phyloP scores from a whole-genome alignment of 192 early-diverging fungal genomes.

The Backusella tuberculispora region DNA sequence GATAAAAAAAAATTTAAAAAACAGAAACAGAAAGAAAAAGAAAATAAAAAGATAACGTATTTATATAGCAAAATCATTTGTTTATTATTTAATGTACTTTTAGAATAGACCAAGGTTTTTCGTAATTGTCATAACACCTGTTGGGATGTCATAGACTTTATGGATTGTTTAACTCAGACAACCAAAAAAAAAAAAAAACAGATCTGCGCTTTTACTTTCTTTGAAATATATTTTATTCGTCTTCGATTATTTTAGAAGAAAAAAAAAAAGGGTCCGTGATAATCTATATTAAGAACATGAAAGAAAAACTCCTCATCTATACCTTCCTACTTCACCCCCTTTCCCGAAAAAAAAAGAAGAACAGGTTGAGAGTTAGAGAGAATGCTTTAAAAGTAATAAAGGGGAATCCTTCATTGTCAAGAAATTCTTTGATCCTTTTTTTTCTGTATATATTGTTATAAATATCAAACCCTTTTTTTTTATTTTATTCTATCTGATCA shows the following conservation, averaged over 20 bases:
- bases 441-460: background rate
- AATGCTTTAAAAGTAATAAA: background rate
- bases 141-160: background rate
- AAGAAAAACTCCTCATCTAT: background rate
- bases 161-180: background rate
- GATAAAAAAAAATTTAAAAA: background rate
- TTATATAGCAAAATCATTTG: background rate
- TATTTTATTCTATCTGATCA: background rate
- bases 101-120: conserved; percentile 1
- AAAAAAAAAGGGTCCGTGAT: background rate
- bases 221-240: conserved; percentile 1
- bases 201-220: background rate
- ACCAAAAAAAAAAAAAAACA: background rate
- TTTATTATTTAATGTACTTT: conserved; percentile 18
- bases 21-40: background rate
- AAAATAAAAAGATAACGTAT: background rate
- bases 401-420: background rate
- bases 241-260: background rate
- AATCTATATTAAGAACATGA: background rate
- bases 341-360: background rate
- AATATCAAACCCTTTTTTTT: background rate
- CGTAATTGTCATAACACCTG: conserved; percentile 2
- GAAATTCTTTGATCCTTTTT: background rate
- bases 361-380: background rate
- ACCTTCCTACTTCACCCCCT: background rate